Base-by-base conservation (phyloP, 805 yeast species). In the Wickerhamomyces strasburgensis region DNA sequence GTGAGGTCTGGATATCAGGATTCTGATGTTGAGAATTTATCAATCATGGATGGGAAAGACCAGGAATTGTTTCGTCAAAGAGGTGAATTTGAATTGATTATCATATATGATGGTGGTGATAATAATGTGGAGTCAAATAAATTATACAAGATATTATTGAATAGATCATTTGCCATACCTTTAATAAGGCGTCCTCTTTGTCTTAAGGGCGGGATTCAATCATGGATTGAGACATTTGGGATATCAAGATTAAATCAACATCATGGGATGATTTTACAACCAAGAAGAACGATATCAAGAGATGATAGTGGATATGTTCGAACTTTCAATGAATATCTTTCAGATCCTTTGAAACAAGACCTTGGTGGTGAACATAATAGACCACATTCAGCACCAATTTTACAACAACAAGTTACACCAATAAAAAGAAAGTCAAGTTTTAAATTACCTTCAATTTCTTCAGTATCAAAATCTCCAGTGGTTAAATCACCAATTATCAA, bases 1-100 rank as follows among this genome's bases (percentile, higher is more conserved):
- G 62, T 80, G 14, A 60, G 76, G 35, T 56, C 60, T 1, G 61
- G 64, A 8, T 73, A 75, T 51, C 65, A 73, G 0, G 85, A 84
- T 48, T 60, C 56, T n/a, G 90, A 82, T 37, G 60, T 89, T n/a
- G 84, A 82, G 47, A 70, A 67, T 29, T 61, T 73, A 32, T 70
- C 90, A 9, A 61, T 78, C 40, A 56, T 75, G 13, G 68, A 73
- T 3, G 66, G 84, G 13, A 75, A 88, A 2, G 67, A 66, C 11
- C 55, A 56, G 4, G 93, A 86, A 50, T 45, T 71, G 33, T 88
- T 88, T 49, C 56, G 61, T 16, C 57, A 63, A 4, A 61, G 96
- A 45, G 58, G 67, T 38, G 47, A 53, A 10, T 87, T 72, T 53
- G 85, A 81, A 33, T 60, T 78, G 30, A 65, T 90, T 2, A 79